A percentile compares a stretch with the other conserved stretches of the same genome.
Conservation (phyloP, 2,329 filamentous ascomycete species). For the Amphichorda felina region DNA sequence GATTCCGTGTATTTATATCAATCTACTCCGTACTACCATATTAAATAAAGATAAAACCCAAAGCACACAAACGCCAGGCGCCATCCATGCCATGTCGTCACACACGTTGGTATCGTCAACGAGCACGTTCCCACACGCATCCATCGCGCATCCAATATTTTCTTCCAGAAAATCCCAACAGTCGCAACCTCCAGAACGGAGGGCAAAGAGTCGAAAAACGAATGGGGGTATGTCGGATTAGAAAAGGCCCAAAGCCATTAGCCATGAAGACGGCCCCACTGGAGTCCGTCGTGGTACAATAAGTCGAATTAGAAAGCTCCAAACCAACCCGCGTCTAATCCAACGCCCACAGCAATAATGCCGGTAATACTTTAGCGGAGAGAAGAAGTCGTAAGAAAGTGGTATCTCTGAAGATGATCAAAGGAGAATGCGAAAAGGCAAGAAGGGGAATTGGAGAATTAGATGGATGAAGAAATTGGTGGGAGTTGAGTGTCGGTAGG, state of each 20-base stretch:
- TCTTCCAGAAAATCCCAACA: no score
- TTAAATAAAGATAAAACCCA: background rate
- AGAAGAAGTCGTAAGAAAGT: conserved; percentile 1
- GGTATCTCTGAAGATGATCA: background rate
- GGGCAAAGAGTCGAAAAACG: no score
- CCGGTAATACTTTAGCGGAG: background rate
- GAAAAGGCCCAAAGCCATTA: no score
- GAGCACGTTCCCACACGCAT: background rate
- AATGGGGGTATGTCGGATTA: no score
- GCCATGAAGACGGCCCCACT: no score
- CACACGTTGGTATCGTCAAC: background rate
- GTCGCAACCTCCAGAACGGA: no score
- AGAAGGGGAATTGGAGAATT: background rate
- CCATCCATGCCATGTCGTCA: background rate
- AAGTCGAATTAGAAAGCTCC: background rate
- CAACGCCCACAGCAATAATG: background rate
- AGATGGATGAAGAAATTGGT: conserved; percentile 1
- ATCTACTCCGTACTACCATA: no score
- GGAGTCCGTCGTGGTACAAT: no score
- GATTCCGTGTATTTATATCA: no score
- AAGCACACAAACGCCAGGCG: background rate
- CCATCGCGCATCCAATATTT: background rate
- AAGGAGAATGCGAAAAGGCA: background rate
- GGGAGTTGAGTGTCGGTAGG: background rate
- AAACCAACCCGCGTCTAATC: background rate